Evolutionary conservation across 768 basidiomycete species (phyloP).

Genomic region (button mushroom (Agaricus bisporus)): DNA sequence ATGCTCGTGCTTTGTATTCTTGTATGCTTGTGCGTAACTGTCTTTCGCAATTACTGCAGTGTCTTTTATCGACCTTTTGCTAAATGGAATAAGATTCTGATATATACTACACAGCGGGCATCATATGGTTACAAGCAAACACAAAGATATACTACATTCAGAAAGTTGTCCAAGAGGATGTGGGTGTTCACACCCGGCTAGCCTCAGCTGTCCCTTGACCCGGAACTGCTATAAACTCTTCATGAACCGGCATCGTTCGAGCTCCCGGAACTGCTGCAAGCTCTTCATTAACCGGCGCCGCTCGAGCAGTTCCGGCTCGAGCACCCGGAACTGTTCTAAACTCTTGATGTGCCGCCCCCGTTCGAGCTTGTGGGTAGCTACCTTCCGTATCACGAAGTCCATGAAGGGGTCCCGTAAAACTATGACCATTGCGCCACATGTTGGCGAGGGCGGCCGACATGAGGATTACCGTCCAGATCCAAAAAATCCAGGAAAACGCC

Average conservation of each 20-base stretch:
- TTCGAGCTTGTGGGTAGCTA: constrained; percentile 16
- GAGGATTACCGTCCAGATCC: constrained; percentile 44
- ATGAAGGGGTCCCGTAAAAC: constrained; percentile 15
- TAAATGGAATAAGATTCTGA: no score
- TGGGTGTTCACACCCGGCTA: no score
- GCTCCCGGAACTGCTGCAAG: neutral
- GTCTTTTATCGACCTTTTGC: neutral
- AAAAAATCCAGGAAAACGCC: constrained; percentile 65
- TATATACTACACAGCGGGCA: no score
- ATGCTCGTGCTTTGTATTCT: neutral
- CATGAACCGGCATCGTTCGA: neutral
- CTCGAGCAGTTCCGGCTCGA: constrained; percentile 14
- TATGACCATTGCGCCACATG: constrained; percentile 13
- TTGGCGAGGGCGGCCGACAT: constrained; percentile 32
- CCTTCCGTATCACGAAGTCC: constrained; percentile 9
- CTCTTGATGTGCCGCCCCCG: neutral
- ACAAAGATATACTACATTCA: no score
- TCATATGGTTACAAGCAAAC: no score
- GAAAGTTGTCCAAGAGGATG: no score
- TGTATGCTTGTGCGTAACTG: neutral
- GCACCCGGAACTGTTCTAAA: neutral
- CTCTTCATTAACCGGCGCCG: neutral
- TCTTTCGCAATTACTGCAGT: neutral
- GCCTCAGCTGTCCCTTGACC: no score
- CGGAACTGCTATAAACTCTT: neutral